Evolutionary conservation across 2,329 filamentous ascomycete species (phyloP).

Genomic region (Clonostachys rosea): DNA sequence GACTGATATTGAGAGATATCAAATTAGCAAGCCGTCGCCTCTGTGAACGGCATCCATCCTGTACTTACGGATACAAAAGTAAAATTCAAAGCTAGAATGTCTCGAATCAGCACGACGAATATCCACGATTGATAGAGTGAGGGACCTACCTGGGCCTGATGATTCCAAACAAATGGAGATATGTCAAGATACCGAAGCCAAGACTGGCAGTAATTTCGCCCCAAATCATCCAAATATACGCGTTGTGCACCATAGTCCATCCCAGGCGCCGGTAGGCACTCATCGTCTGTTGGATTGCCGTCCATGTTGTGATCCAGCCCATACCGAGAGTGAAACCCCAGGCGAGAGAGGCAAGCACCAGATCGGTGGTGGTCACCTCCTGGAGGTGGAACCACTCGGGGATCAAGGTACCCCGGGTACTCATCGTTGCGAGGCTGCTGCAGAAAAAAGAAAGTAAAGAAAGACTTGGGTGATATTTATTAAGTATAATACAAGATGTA

Average conservation of each 20-base stretch:
- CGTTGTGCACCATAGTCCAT: conserved; percentile 21
- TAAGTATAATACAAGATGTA: too few relatives aligned
- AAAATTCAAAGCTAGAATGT: not conserved
- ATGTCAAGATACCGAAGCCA: conserved; percentile 24
- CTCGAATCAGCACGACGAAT: too few relatives aligned
- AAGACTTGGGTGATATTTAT: too few relatives aligned
- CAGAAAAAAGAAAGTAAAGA: too few relatives aligned
- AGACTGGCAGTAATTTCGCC: conserved; percentile 26
- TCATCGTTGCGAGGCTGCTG: too few relatives aligned
- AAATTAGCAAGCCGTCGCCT: too few relatives aligned
- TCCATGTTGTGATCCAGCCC: conserved; percentile 22
- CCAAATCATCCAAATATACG: conserved; percentile 35
- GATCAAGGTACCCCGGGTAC: not conserved
- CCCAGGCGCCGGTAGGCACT: conserved; percentile 20
- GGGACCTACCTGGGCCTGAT: conserved; percentile 10
- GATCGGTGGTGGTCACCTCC: conserved; percentile 15
- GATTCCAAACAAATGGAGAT: conserved; percentile 22
- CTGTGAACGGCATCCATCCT: too few relatives aligned
- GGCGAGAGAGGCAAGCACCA: conserved; percentile 25
- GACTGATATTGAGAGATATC: too few relatives aligned
- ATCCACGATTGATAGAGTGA: too few relatives aligned
- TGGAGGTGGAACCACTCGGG: not conserved
- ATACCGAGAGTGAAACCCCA: conserved; percentile 30
- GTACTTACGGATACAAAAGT: not conserved
- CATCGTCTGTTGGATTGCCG: conserved; percentile 25